Evolutionary conservation across 768 basidiomycete genomes (phyloP).

Genomic region (Rossbeevera mucosa): DNA sequence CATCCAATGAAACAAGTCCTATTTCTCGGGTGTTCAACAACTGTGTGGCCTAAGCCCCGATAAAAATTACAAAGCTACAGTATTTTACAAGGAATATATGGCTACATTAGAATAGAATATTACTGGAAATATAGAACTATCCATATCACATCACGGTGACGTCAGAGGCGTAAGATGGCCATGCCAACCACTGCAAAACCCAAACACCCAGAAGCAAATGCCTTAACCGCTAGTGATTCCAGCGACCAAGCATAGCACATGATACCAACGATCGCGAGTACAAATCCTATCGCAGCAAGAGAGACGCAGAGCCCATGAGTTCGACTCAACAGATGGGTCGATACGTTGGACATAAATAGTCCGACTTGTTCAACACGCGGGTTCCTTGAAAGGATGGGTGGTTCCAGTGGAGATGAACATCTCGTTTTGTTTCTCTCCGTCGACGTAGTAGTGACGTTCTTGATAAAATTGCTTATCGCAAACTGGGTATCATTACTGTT

Average conservation of each 20-base stretch:
- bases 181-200: constrained; percentile 30
- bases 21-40: not conserved
- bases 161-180: constrained; percentile 12
- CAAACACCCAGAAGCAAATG: constrained; percentile 40
- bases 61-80: not conserved
- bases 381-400: constrained; percentile 38
- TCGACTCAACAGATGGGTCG: constrained; percentile 42
- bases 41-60: not conserved
- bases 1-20: not conserved
- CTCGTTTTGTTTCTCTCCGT: not conserved
- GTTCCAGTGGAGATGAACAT: constrained; percentile 14
- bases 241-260: constrained; percentile 48
- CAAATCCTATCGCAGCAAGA: constrained; percentile 45
- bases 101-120: not conserved
- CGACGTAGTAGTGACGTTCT: not conserved
- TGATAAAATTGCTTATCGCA: not conserved
- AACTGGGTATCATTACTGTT: not conserved
- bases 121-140: not conserved
- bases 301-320: constrained; percentile 47
- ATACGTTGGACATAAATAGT: constrained; percentile 38
- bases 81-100: not conserved
- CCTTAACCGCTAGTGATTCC: constrained; percentile 41
- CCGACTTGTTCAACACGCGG: constrained; percentile 53
- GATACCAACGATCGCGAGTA: constrained; percentile 47
- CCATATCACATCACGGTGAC: not conserved